Base-by-base conservation (phyloP, 331 rosid species). In the Acacia pycnantha region DNA sequence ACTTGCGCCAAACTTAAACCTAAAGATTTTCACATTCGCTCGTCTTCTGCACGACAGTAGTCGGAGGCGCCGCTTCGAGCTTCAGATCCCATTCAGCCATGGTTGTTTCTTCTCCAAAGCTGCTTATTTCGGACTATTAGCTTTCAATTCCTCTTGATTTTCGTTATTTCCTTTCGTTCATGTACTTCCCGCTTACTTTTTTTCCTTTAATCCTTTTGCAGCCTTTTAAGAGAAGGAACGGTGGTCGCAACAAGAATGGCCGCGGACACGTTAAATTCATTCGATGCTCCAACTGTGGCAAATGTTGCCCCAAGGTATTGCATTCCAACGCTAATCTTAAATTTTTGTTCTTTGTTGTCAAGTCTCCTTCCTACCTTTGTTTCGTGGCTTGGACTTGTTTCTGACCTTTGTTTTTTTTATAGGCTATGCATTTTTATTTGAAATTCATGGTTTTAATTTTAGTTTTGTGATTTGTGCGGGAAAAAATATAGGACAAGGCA, bases 271-370 rank as follows among this genome's bases (percentile, higher is more conserved):
- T 88, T 58, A 90, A 91, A 85, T 90, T 90, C 87, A 93, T 93
- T 18, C 93, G 97, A 68, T 93, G 97, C 89, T 93, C 97, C 74
- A 93, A 93, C 85, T 91, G 97, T 78, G 97, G 97, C 43, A 93
- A 91, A 82, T 93, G 96, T 85, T 93, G 96, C 81, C 96, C 97
- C 0, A 90, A 90, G 97, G 96, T 91, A 22, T 48, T 58, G 19
- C 13, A 40, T 53, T 26, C 22, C 8, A 54, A 3, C 27, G 13
- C 14, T 0, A 9, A 18, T 1, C 33, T 3, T 58, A 1, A 27
- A 77, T 77, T 44, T n/a, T 46, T 11, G 6, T 44, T 77, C 22
- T 35, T 22, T 22, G 33, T 3, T 70, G 33, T 10, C 68, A 12
- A 2, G 5, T 7, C 10, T 61, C 68, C 8, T 61, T 61, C 68